A percentile compares a stretch with the other conserved stretches of the same genome.
Evolutionary conservation across 2,329 filamentous ascomycete genomes (phyloP).

Genomic region (Mycogone perniciosa): DNA sequence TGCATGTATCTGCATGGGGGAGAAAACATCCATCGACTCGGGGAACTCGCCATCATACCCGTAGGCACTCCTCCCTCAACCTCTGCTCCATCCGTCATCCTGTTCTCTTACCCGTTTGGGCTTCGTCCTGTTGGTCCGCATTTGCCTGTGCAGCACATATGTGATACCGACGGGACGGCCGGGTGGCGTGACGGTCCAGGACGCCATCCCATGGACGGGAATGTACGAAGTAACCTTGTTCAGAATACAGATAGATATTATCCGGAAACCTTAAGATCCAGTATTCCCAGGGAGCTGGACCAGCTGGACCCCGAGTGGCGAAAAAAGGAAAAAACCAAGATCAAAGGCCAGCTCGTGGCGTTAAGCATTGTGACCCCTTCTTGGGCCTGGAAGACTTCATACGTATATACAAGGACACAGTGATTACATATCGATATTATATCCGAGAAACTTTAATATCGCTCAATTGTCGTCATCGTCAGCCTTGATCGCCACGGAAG

Average conservation of each 20-base stretch:
- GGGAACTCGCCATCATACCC: neutral
- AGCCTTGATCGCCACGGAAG: neutral
- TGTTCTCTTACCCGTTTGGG: too few relatives aligned
- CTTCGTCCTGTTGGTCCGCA: too few relatives aligned
- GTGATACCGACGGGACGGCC: constrained; percentile 10
- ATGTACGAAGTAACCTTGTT: too few relatives aligned
- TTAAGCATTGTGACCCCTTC: too few relatives aligned
- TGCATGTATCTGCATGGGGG: neutral
- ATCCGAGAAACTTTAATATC: neutral
- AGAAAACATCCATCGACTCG: neutral
- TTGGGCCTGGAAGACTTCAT: too few relatives aligned
- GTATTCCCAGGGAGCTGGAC: neutral
- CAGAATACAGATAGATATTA: too few relatives aligned
- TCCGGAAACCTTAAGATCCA: too few relatives aligned
- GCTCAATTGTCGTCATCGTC: constrained; percentile 3
- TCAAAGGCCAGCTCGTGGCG: too few relatives aligned
- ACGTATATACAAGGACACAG: too few relatives aligned
- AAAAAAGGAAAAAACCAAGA: neutral
- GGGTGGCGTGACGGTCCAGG: constrained; percentile 10
- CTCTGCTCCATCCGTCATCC: too few relatives aligned
- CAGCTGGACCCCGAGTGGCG: neutral
- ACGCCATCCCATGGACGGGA: neutral
- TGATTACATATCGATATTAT: too few relatives aligned
- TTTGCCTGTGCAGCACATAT: neutral
- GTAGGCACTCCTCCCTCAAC: neutral